These are phyloP conservation scores for Colletotrichum falcatum DNA, from an alignment of 2,329 filamentous ascomycete genomes.

Conservation along the genomic window DNA sequence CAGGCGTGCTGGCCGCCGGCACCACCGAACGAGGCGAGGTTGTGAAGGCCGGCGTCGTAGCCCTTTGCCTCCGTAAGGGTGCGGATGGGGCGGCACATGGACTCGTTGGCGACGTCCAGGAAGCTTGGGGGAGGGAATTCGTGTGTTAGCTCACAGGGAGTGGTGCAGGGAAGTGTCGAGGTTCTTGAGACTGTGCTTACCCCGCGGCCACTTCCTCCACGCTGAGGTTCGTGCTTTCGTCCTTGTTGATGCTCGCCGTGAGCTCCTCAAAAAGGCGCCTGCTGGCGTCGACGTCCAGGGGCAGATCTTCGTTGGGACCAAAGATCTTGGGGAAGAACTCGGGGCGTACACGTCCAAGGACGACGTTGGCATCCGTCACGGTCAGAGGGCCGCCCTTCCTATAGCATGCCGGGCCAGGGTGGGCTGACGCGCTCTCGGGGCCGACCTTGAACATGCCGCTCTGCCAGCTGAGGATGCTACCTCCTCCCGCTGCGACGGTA, in stretches of 20 bases:
- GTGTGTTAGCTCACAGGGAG: background rate
- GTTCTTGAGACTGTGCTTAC: background rate
- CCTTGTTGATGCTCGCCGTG: slow-evolving; percentile 56
- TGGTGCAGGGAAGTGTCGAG: background rate
- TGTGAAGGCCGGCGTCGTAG: slow-evolving; percentile 50
- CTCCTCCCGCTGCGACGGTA: slow-evolving; percentile 79
- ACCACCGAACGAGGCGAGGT: slow-evolving; percentile 52
- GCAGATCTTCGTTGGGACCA: slow-evolving; percentile 73
- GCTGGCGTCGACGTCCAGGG: slow-evolving; percentile 57
- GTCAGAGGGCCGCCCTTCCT: slow-evolving; percentile 77
- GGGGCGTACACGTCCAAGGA: slow-evolving; percentile 69
- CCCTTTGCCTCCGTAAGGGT: slow-evolving; percentile 52
- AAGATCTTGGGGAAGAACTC: slow-evolving; percentile 81
- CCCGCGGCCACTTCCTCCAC: slow-evolving; percentile 63
- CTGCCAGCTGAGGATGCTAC: slow-evolving; percentile 75
- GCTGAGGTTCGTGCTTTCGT: slow-evolving; percentile 45
- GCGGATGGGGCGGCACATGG: slow-evolving; percentile 52
- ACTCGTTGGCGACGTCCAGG: slow-evolving; percentile 51
- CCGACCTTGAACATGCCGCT: slow-evolving; percentile 81
- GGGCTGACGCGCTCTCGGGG: slow-evolving; percentile 76
- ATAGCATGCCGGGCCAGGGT: slow-evolving; percentile 79
- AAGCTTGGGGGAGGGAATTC: slow-evolving; percentile 43
- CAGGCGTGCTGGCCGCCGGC: slow-evolving; percentile 56
- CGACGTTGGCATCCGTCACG: slow-evolving; percentile 78
- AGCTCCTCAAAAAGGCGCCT: slow-evolving; percentile 57